These are phyloP conservation scores for Suhomyces panamericanus DNA, from an alignment of 1,139 yeast species.

Conservation along the genomic window DNA sequence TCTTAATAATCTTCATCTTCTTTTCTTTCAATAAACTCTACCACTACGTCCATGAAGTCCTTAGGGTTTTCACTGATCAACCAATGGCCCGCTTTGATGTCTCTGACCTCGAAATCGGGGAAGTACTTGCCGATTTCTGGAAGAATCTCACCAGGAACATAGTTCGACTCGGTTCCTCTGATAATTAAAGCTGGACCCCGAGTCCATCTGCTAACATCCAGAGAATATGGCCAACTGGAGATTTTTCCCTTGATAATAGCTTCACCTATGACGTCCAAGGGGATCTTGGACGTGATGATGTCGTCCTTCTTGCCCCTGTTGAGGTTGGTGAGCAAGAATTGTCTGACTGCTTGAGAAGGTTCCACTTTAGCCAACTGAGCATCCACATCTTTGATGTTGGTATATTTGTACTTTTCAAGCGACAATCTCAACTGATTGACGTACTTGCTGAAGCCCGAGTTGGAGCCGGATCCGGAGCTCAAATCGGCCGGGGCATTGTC, in stretches of 20 bases:
- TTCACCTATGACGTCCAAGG: constrained; percentile 65
- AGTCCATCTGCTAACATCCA: constrained; percentile 54
- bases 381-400: constrained; percentile 68
- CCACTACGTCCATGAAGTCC: constrained; percentile 60
- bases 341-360: constrained; percentile 60
- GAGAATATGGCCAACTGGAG: constrained; percentile 76
- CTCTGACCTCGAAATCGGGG: constrained; percentile 74
- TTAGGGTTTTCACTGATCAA: constrained; percentile 75
- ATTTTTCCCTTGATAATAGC: constrained; percentile 63
- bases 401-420: constrained; percentile 42
- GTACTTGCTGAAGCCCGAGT: constrained; percentile 61
- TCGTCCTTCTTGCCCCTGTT: constrained; percentile 45
- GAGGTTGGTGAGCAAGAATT: constrained; percentile 74
- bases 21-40: constrained; percentile 57
- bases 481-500: constrained; percentile 87
- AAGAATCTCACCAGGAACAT: constrained; percentile 83
- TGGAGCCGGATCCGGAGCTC: constrained; percentile 43
- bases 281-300: constrained; percentile 54
- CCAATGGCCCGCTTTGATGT: constrained; percentile 91
- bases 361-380: constrained; percentile 63
- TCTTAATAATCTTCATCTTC: constrained; percentile 41
- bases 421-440: constrained; percentile 61
- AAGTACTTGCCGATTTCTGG: constrained; percentile 75
- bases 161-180: constrained; percentile 73
- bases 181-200: constrained; percentile 73